phyloP scores from a whole-genome alignment of 257 asterid species.

The Capsicum pubescens region DNA sequence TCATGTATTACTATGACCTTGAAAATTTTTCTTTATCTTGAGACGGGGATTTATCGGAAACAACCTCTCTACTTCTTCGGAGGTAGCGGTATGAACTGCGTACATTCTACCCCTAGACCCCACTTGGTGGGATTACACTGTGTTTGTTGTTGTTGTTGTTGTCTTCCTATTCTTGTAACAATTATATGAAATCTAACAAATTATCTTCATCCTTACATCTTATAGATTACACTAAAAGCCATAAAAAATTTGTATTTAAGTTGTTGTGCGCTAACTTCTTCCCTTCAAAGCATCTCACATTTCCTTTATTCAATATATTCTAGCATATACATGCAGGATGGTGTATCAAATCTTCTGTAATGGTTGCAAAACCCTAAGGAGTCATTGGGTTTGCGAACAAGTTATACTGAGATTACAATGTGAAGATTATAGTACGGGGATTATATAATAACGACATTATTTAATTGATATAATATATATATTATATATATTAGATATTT shows the following conservation, averaged over 20 bases:
- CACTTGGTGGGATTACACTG: too few relatives aligned
- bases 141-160: too few relatives aligned
- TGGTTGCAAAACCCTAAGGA: neutral
- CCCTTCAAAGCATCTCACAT: neutral
- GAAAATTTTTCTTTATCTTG: too few relatives aligned
- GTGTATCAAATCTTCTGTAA: neutral
- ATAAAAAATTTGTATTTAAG: conserved; percentile 1
- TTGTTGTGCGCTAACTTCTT: neutral
- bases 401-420: neutral
- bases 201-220: neutral
- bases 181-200: neutral
- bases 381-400: neutral
- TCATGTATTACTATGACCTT: too few relatives aligned
- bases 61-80: too few relatives aligned
- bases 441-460: neutral
- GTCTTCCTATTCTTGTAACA: neutral
- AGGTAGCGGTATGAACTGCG: too few relatives aligned
- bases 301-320: neutral
- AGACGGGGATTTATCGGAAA: too few relatives aligned
- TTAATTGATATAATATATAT: neutral
- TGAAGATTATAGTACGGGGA: neutral
- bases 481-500: neutral
- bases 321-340: neutral
- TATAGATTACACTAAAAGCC: neutral
- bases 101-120: too few relatives aligned